Percentiles rank a stretch among this genome's conserved stretches.
Conservation (phyloP, 2,329 filamentous ascomycete genomes). For the Calonectria multiphialidica region DNA sequence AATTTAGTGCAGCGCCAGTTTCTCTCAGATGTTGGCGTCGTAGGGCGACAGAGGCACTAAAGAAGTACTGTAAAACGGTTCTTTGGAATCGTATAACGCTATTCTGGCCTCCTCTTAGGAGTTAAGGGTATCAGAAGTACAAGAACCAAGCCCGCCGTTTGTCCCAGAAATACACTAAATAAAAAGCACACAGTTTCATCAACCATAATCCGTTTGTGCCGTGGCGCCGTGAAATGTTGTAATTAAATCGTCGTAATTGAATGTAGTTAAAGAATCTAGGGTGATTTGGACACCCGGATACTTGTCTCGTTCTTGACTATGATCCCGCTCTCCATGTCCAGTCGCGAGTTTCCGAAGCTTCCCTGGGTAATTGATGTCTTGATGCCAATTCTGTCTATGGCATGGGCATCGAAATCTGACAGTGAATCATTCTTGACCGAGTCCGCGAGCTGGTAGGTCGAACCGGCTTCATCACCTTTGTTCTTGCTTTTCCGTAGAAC, state of each 20-base stretch:
- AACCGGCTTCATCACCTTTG: slow-evolving; percentile 34
- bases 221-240: not conserved
- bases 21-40: not conserved
- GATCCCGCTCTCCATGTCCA: slow-evolving; percentile 27
- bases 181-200: not conserved
- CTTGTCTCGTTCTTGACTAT: slow-evolving; percentile 41
- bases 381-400: slow-evolving; percentile 30
- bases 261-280: not conserved
- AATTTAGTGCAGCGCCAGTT: not conserved
- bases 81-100: not conserved
- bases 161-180: not conserved
- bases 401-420: slow-evolving; percentile 37
- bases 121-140: not conserved
- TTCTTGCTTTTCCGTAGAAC: slow-evolving; percentile 29
- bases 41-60: no score
- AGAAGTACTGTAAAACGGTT: not conserved
- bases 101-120: not conserved
- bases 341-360: not conserved
- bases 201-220: not conserved
- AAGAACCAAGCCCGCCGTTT: not conserved
- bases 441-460: slow-evolving; percentile 38
- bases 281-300: not conserved
- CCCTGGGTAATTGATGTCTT: slow-evolving; percentile 32
- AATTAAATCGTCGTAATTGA: not conserved
- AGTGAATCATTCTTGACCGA: slow-evolving; percentile 10